Evolutionary conservation across 805 yeast species (phyloP), one percentile per base, ranked within the genome.

Genomic region (Saccharomycopsis vini): DNA sequence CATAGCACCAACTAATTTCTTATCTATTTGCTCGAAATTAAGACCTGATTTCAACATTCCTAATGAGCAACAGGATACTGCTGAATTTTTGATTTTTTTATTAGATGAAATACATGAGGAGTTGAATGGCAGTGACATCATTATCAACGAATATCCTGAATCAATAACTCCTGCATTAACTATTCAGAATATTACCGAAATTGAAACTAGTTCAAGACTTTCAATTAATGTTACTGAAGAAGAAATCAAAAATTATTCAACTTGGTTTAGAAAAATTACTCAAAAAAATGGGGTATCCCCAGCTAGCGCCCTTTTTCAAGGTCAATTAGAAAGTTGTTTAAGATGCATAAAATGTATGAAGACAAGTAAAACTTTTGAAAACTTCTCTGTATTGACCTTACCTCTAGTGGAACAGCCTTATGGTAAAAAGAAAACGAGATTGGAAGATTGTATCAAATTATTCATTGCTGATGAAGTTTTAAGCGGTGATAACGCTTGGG

Each of bases 401-500:
- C 79, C 81, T 1, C 76, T 79, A 24, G 83, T 83, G 0, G 62
- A 60, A 36, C 62, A 62, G 38, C 62, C 61, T 21, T n/a, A 18
- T 12, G 24, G 20, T 5, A 52, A 56, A 20, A 54, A 54, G 39
- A 60, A 62, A 12, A 68, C 71, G 13, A 66, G 71, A 40, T 58
- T 83, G 43, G 75, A 80, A 37, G 86, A 81, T 45, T 76, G 88
- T 52, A 71, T 83, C 35, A 62, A 67, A 26, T 67, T 77, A 55
- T 81, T 75, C 55, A 74, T 83, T 0, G 66, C 69, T 42, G 79
- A 77, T 46, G 94, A 83, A 57, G 67, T 77, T 3, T 60, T 83
- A 41, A 67, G 69, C 5, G 81, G 86, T 21, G 89, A 79, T 5
- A 82, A 83, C 61, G 85, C 92, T 1, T 83, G 94, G 94, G 74